Evolutionary conservation across 345 rosid species (phyloP).

Genomic region (Noccaea bulbosa): DNA sequence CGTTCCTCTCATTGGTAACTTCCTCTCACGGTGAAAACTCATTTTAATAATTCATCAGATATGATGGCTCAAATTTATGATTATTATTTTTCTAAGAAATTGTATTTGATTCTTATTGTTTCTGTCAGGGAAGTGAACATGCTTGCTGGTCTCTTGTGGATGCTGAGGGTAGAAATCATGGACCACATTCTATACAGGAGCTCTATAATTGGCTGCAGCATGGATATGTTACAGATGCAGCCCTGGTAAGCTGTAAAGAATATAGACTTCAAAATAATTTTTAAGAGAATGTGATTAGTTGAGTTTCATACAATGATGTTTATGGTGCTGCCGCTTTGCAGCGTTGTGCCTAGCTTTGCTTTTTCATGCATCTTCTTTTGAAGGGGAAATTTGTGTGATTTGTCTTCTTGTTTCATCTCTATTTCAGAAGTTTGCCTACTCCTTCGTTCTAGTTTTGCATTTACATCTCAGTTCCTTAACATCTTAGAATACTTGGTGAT

Average conservation of each 20-base stretch:
- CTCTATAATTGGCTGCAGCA: conserved; percentile 66
- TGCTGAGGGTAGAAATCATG: conserved; percentile 67
- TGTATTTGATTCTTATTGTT: conserved; percentile 13
- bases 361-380: background rate
- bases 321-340: conserved; percentile 14
- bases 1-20: conserved; percentile 58
- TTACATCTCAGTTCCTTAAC: conserved; percentile 14
- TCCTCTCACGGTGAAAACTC: conserved; percentile 31
- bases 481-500: conserved; percentile 17
- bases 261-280: background rate
- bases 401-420: conserved; percentile 24
- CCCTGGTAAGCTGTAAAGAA: conserved; percentile 54
- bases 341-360: conserved; percentile 15
- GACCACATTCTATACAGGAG: conserved; percentile 74
- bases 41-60: conserved; percentile 22
- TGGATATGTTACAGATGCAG: conserved; percentile 66
- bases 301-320: background rate
- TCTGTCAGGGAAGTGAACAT: conserved; percentile 62
- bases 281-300: conserved; percentile 8
- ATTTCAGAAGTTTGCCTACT: background rate
- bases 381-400: background rate
- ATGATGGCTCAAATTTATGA: conserved; percentile 31
- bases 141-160: conserved; percentile 86
- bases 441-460: conserved; percentile 2
- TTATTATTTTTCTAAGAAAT: background rate